These are phyloP conservation scores for Phaeosphaeria sp. DNA, from an alignment of 2,329 filamentous ascomycete species.

Conservation along the genomic window DNA sequence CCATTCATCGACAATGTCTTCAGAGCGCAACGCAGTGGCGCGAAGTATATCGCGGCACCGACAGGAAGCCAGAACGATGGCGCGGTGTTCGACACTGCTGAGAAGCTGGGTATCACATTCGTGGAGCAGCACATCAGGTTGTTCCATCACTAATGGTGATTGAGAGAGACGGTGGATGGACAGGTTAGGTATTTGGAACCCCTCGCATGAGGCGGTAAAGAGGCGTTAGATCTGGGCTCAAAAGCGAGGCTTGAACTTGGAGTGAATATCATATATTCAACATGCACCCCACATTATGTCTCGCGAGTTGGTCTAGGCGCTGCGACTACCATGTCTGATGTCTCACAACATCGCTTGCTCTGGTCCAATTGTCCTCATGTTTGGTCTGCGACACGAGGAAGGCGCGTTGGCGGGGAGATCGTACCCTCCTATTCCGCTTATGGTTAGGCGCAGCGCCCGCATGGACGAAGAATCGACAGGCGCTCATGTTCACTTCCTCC, in stretches of 20 bases:
- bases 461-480: conserved; percentile 19
- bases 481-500: conserved; percentile 28
- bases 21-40: conserved; percentile 84
- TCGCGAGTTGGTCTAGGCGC: background rate
- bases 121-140: conserved; percentile 93
- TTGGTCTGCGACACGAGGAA: conserved; percentile 21
- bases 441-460: conserved; percentile 8
- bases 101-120: conserved; percentile 91
- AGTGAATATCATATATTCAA: conserved; percentile 7
- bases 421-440: conserved; percentile 1
- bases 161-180: background rate
- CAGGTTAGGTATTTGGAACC: conserved; percentile 1
- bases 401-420: conserved; percentile 22
- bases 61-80: conserved; percentile 87
- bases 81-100: conserved; percentile 84
- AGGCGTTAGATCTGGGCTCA: background rate
- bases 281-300: background rate
- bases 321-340: background rate
- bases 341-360: background rate
- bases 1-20: conserved; percentile 99
- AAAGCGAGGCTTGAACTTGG: background rate
- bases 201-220: conserved; percentile 1
- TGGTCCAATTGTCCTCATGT: conserved; percentile 13
- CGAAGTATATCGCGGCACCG: conserved; percentile 94
- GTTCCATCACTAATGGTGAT: conserved; percentile 80